These are phyloP conservation scores for Cornus controversa DNA, from an alignment of 148 eudicot species.

Conservation along the genomic window DNA sequence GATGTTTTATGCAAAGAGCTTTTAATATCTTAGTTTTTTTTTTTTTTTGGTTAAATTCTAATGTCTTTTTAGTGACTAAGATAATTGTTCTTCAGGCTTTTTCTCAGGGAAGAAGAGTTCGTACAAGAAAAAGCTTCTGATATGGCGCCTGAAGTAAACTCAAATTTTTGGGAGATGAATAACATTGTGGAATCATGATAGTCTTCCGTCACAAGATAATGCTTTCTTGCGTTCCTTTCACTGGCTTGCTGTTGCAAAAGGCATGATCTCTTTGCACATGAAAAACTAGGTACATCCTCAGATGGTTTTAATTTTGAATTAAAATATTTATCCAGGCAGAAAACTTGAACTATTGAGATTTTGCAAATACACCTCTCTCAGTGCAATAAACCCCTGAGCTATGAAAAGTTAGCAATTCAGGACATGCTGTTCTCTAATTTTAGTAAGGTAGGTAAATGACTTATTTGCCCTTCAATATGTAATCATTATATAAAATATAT, in stretches of 20 bases:
- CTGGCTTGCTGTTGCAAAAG: constrained; percentile 78
- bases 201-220: constrained; percentile 84
- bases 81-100: constrained; percentile 46
- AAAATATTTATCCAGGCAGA: background rate
- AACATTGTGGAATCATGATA: constrained; percentile 90
- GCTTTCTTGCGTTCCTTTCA: constrained; percentile 78
- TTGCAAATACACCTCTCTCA: too few relatives aligned
- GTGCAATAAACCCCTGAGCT: too few relatives aligned
- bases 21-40: background rate
- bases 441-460: too few relatives aligned
- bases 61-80: background rate
- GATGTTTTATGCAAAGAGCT: background rate
- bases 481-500: too few relatives aligned
- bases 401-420: too few relatives aligned
- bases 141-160: constrained; percentile 25
- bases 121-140: constrained; percentile 32
- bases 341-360: background rate
- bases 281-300: background rate
- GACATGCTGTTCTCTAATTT: too few relatives aligned
- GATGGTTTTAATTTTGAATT: background rate
- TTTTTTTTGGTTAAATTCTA: background rate
- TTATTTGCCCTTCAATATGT: too few relatives aligned
- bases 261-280: background rate
- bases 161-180: constrained; percentile 60
- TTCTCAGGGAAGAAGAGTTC: constrained; percentile 67